phyloP scores from a whole-genome alignment of 352 stramenopile species.

The Phytophthora uliginosa region DNA sequence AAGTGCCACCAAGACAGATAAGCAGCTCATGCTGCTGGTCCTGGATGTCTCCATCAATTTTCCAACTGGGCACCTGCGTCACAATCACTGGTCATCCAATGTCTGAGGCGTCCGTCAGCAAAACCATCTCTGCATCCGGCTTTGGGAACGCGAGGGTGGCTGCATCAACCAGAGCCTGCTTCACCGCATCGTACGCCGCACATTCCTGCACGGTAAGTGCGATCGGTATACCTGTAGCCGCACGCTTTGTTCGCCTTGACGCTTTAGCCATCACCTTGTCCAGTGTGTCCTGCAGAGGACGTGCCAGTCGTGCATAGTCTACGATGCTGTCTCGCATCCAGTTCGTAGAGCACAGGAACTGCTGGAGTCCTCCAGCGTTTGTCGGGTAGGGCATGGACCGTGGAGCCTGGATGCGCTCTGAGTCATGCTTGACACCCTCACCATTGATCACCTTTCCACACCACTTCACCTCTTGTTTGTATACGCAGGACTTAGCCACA shows the following conservation, averaged over 20 bases:
- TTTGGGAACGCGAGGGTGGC: slow-evolving; percentile 23
- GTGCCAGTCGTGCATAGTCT: slow-evolving; percentile 8
- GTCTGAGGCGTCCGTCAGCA: slow-evolving; percentile 9
- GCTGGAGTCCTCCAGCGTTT: slow-evolving; percentile 9
- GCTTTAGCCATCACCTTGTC: not conserved
- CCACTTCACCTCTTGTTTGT: slow-evolving; percentile 25
- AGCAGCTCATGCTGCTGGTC: slow-evolving; percentile 18
- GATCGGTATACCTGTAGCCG: slow-evolving; percentile 10
- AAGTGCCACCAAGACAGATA: slow-evolving; percentile 15
- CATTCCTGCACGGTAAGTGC: not conserved
- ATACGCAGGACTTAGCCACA: slow-evolving; percentile 28
- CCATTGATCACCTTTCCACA: slow-evolving; percentile 25
- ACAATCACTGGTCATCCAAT: not conserved
- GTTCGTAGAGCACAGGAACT: slow-evolving; percentile 23
- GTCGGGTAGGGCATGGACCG: not conserved
- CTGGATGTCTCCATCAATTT: slow-evolving; percentile 9
- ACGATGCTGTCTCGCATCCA: slow-evolving; percentile 15
- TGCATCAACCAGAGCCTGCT: slow-evolving; percentile 15
- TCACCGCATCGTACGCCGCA: slow-evolving; percentile 8
- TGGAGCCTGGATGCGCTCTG: slow-evolving; percentile 1
- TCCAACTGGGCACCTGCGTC: slow-evolving; percentile 3
- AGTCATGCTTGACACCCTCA: slow-evolving; percentile 18
- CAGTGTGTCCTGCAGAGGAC: slow-evolving; percentile 8
- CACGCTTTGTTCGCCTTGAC: slow-evolving; percentile 7
- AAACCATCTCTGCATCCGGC: slow-evolving; percentile 11